These are phyloP conservation scores for Lactarius tabidus DNA, from an alignment of 768 basidiomycete species.

Conservation along the genomic window DNA sequence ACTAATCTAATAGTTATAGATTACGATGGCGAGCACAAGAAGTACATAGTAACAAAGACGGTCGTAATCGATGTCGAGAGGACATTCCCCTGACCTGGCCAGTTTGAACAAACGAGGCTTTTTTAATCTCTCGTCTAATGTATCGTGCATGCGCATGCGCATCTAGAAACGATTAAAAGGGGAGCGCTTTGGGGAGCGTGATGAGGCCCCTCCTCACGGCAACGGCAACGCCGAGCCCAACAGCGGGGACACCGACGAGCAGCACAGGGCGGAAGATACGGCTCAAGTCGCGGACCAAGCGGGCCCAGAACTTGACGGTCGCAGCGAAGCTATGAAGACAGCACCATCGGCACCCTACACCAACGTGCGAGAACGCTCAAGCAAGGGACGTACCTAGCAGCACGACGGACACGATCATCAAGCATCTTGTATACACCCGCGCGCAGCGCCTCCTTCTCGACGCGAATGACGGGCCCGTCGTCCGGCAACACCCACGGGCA, in stretches of 20 bases:
- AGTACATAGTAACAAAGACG: too few species aligned
- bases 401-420: constrained; percentile 12
- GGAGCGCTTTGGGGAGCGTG: neutral
- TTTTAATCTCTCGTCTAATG: too few species aligned
- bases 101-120: too few species aligned
- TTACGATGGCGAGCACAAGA: too few species aligned
- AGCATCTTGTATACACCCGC: constrained; percentile 31
- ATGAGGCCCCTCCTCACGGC: neutral
- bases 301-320: neutral
- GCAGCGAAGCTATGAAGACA: neutral
- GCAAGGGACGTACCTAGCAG: neutral
- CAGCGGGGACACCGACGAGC: neutral
- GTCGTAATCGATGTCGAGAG: too few species aligned
- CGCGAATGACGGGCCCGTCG: constrained; percentile 29
- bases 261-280: constrained; percentile 13
- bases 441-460: constrained; percentile 27
- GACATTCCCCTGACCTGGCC: too few species aligned
- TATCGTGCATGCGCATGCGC: too few species aligned
- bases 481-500: constrained; percentile 33
- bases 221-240: constrained; percentile 2
- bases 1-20: too few species aligned
- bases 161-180: too few species aligned
- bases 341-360: neutral
- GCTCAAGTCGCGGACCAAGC: constrained; percentile 2
- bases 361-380: neutral